phyloP scores from a whole-genome alignment of 805 yeast species.

The Allodekkera sacchari region DNA sequence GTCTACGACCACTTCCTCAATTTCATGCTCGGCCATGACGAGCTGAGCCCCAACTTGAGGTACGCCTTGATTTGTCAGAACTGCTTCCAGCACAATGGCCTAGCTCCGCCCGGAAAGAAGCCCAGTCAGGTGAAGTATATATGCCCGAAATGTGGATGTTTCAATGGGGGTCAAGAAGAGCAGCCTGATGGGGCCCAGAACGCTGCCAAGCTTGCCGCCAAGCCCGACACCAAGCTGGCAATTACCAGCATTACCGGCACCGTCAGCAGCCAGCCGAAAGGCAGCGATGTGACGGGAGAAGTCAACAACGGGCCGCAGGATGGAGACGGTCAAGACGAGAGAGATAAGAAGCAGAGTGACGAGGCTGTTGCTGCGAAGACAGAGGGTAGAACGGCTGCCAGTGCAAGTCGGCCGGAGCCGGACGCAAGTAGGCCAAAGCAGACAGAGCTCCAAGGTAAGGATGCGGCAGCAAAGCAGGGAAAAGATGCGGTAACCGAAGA shows the following conservation, averaged over 20 bases:
- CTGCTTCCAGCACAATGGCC: slow-evolving; percentile 70
- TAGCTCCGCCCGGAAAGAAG: slow-evolving; percentile 62
- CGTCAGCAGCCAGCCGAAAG: too few species aligned
- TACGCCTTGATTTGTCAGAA: slow-evolving; percentile 63
- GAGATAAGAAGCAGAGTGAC: too few species aligned
- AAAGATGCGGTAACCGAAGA: too few species aligned
- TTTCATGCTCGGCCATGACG: slow-evolving; percentile 53
- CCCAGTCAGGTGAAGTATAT: slow-evolving; percentile 45
- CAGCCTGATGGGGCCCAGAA: not conserved
- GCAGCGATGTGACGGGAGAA: not conserved
- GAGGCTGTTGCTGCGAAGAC: slow-evolving; percentile 1
- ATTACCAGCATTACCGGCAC: too few species aligned
- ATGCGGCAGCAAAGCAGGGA: too few species aligned
- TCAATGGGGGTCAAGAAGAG: slow-evolving; percentile 20
- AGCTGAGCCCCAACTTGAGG: slow-evolving; percentile 47
- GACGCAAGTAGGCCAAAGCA: too few species aligned
- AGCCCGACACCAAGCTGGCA: too few species aligned
- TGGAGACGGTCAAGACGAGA: not conserved
- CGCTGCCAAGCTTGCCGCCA: too few species aligned
- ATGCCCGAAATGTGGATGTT: slow-evolving; percentile 58
- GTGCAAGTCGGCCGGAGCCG: too few species aligned
- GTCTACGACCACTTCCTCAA: slow-evolving; percentile 30
- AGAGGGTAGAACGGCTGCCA: too few species aligned
- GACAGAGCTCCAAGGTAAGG: too few species aligned
- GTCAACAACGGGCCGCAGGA: not conserved